Evolutionary conservation across 148 eudicot genomes (phyloP).

Genomic region (Rhododendron ferrugineum): DNA sequence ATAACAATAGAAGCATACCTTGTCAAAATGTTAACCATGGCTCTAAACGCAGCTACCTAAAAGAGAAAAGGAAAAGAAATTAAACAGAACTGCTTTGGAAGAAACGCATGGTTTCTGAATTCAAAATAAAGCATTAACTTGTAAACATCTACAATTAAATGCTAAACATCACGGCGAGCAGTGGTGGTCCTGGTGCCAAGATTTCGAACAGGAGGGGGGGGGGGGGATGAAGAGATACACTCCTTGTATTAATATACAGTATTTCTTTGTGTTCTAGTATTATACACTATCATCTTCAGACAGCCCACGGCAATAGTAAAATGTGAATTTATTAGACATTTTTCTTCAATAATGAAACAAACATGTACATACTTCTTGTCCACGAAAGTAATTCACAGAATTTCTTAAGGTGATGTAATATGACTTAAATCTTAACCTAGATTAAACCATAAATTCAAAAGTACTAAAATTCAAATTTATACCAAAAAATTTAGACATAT

Average conservation of each 20-base stretch:
- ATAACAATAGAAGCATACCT: slow-evolving; percentile 44
- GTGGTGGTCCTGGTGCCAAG: background rate
- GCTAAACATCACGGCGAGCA: background rate
- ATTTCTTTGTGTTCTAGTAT: background rate
- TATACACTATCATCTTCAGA: background rate
- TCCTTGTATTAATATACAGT: background rate
- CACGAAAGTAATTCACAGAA: background rate
- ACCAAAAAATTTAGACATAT: too few relatives aligned
- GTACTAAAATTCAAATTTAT: background rate
- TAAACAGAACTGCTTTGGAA: background rate
- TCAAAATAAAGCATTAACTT: background rate
- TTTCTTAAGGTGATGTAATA: background rate
- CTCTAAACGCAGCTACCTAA: slow-evolving; percentile 99
- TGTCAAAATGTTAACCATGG: slow-evolving; percentile 97
- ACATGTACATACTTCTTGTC: background rate
- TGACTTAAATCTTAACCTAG: background rate
- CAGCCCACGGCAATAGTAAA: background rate
- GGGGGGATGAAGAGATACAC: background rate
- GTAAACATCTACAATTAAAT: background rate
- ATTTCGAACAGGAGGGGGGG: background rate
- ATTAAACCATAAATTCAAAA: background rate
- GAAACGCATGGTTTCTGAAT: background rate
- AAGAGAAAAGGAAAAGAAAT: slow-evolving; percentile 7
- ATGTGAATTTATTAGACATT: too few relatives aligned
- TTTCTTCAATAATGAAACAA: background rate